Conservation (phyloP, 805 yeast species). For the Cyberlindnera meyerae region DNA sequence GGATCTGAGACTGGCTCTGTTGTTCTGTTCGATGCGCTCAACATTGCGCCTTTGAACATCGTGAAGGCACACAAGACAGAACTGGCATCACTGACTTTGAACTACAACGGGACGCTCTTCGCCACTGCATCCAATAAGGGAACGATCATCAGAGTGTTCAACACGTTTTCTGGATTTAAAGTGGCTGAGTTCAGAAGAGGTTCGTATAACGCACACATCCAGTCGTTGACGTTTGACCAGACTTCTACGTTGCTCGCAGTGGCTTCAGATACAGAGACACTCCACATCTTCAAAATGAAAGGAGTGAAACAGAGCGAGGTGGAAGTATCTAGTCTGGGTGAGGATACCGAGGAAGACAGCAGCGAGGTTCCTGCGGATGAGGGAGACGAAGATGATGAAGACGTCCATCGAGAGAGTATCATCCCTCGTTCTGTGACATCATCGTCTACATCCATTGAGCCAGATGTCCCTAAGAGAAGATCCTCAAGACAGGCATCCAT, state of each 20-base stretch:
- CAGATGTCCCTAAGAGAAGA: too few relatives aligned
- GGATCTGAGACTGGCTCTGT: conserved; percentile 33
- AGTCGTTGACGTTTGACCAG: conserved; percentile 46
- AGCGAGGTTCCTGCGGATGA: conserved; percentile 1
- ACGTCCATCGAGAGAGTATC: conserved; percentile 11
- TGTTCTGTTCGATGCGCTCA: conserved; percentile 70
- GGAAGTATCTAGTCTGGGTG: neutral
- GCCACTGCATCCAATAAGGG: conserved; percentile 93
- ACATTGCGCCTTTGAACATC: conserved; percentile 71
- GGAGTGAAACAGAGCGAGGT: neutral
- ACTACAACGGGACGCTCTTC: conserved; percentile 69
- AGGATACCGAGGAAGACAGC: neutral
- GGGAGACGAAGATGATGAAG: conserved; percentile 7
- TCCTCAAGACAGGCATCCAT: conserved; percentile 18
- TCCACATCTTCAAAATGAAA: conserved; percentile 53
- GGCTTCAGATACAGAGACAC: conserved; percentile 58
- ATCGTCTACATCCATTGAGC: too few relatives aligned
- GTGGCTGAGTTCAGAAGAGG: conserved; percentile 79
- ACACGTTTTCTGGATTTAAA: conserved; percentile 49
- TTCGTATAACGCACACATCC: conserved; percentile 55
- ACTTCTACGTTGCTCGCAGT: conserved; percentile 49
- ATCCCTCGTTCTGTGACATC: conserved; percentile 8
- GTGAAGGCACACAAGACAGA: conserved; percentile 84
- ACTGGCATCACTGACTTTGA: conserved; percentile 61
- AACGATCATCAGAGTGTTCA: conserved; percentile 79